These are phyloP conservation scores for Nemania sp. DNA, from an alignment of 2,329 filamentous ascomycete genomes.

Conservation along the genomic window DNA sequence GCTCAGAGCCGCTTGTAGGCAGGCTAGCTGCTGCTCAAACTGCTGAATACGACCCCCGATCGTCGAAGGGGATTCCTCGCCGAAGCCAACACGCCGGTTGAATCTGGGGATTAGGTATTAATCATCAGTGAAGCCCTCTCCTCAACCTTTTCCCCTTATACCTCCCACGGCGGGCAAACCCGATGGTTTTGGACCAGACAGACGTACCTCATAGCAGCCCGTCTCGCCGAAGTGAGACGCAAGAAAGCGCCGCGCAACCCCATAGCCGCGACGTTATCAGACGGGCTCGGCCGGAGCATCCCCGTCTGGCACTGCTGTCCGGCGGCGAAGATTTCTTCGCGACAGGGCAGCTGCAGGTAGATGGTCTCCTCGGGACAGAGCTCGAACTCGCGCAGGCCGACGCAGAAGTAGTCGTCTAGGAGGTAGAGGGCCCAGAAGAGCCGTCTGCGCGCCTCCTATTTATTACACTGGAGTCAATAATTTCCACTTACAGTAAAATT, in stretches of 20 bases:
- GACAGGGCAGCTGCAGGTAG: constrained; percentile 54
- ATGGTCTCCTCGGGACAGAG: constrained; percentile 56
- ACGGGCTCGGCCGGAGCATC: constrained; percentile 38
- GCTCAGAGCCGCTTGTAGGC: constrained; percentile 39
- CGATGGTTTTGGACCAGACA: not conserved
- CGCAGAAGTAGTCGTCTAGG: constrained; percentile 56
- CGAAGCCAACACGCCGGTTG: constrained; percentile 47
- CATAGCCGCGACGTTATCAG: constrained; percentile 37
- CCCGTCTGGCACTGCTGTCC: constrained; percentile 44
- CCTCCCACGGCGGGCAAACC: not conserved
- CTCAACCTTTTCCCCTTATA: not conserved
- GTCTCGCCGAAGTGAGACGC: constrained; percentile 45
- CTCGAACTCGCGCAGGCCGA: constrained; percentile 57
- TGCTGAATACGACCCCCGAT: constrained; percentile 44
- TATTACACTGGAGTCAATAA: too few species aligned
- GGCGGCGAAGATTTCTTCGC: constrained; percentile 51
- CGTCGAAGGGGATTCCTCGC: constrained; percentile 45
- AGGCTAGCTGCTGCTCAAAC: constrained; percentile 46
- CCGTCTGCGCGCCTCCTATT: constrained; percentile 55
- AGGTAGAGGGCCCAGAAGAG: constrained; percentile 58
- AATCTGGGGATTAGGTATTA: constrained; percentile 43
- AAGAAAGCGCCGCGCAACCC: constrained; percentile 46
- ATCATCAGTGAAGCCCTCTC: constrained; percentile 32
- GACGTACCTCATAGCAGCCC: constrained; percentile 49
- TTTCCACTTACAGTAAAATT: too few species aligned